Conservation (phyloP, 2,329 filamentous ascomycete species). For the Alternaria angustiovoidea region DNA sequence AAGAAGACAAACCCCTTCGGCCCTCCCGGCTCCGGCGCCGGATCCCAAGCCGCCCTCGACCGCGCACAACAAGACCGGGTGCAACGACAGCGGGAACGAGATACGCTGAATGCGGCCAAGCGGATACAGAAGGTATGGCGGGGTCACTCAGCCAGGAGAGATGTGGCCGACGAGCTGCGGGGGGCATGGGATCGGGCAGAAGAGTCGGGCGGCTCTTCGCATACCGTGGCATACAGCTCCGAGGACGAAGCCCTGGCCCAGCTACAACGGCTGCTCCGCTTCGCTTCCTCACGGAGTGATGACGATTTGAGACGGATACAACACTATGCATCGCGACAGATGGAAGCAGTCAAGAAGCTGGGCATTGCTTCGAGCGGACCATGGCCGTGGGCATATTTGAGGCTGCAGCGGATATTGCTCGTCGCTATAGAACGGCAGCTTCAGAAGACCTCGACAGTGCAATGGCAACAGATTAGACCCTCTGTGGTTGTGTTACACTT, state of each 20-base stretch:
- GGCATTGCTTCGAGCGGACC: constrained; percentile 33
- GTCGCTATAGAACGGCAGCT: constrained; percentile 39
- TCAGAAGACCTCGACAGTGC: constrained; percentile 13
- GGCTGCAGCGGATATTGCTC: constrained; percentile 52
- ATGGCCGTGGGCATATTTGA: constrained; percentile 55
- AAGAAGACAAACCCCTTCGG: constrained; percentile 82
- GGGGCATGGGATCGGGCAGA: constrained; percentile 45
- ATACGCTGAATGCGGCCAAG: constrained; percentile 75
- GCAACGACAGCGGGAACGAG: constrained; percentile 80
- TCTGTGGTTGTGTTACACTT: constrained; percentile 39
- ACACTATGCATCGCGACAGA: constrained; percentile 52
- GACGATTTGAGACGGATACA: constrained; percentile 53
- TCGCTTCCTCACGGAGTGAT: constrained; percentile 49
- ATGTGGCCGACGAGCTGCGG: constrained; percentile 63
- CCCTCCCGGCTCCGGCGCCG: constrained; percentile 64
- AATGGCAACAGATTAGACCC: constrained; percentile 19
- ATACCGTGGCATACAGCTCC: constrained; percentile 44
- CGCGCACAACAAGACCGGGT: constrained; percentile 87
- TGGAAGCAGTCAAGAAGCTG: constrained; percentile 36
- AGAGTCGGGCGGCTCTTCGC: constrained; percentile 12
- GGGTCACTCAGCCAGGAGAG: constrained; percentile 71
- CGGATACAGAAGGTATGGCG: constrained; percentile 84
- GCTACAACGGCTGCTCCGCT: constrained; percentile 55
- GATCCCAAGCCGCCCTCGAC: constrained; percentile 78
- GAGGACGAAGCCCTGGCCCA: constrained; percentile 52